Evolutionary conservation across 129 eudicot species (phyloP).

Genomic region (carrot (Daucus carota)): DH1_v3.0 NC_030389.2:471501-472000

Average conservation of each 20-base stretch:
- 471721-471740: no score
- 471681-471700: background rate
- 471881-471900: background rate
- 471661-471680: background rate
- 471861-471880: no score
- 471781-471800: background rate
- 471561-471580: background rate
- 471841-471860: background rate
- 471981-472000: background rate
- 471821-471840: background rate
- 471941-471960: background rate
- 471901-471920: background rate
- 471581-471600: background rate
- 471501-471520: background rate
- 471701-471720: background rate
- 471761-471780: background rate
- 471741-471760: background rate
- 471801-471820: background rate
- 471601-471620: background rate
- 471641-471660: background rate
- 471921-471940: background rate
- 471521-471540: background rate
- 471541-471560: background rate
- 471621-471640: background rate
- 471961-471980: background rate